Base-by-base conservation (phyloP, 1,284 basidiomycete species). In the Microstroma glucosiphilum region DNA sequence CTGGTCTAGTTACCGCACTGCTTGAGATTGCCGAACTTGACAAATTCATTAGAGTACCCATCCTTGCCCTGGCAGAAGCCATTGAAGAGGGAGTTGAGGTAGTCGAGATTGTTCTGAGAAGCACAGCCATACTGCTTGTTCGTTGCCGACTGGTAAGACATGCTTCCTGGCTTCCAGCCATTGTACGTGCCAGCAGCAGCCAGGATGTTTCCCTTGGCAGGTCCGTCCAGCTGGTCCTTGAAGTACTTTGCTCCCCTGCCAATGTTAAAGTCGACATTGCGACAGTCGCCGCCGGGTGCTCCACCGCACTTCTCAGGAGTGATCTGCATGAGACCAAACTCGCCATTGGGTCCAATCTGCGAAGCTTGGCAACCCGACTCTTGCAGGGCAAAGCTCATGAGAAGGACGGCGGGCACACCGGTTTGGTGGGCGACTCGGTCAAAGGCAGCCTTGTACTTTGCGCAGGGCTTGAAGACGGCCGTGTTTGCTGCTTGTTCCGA, bases 241-340 rank as follows among this genome's bases (percentile, higher is more conserved):
- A 74, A 72, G 62, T 74, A 74, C 62, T 67, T 64, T 8, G 70
- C 72, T n/a, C 71, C 72, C 0, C 61, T 56, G 49, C 63, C 60
- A 40, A 72, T 64, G 62, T 74, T 74, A 62, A 66, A 68, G 57
- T 61, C 53, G 21, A 62, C 58, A 40, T 73, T 70, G 56, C 66
- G 66, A 62, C 70, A 72, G 58, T 61, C 56, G 21, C 25, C 30
- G 3, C 21, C 21, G 41, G 69, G 69, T 26, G 70, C 68, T 15
- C 67, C 67, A 25, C 65, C 64, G 57, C 70, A 72, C 66, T 72
- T 74, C 61, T 72, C 72, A 0, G 60, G 66, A 25, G 72, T 74
- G 66, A 74, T 70, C 64, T 74, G 72, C 72, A 74, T 74, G 23
- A 74, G 62, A 23, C 72, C 72, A 41, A 71, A 62, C 61, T 72